These are phyloP conservation scores for Fusarium sp. DNA, from an alignment of 2,329 filamentous ascomycete species.

Conservation along the genomic window DNA sequence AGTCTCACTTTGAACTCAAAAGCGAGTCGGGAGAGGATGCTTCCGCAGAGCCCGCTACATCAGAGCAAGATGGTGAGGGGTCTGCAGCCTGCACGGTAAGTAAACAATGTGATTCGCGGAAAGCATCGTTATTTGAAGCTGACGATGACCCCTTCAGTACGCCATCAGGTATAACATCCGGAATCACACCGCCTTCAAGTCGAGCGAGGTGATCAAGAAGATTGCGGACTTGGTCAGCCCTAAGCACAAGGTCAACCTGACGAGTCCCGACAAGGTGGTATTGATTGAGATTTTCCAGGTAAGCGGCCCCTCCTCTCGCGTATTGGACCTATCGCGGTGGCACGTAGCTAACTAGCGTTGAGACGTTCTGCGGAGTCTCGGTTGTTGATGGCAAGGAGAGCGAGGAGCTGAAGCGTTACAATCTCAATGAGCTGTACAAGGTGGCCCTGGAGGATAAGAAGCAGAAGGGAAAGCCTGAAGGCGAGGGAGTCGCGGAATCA, in stretches of 20 bases:
- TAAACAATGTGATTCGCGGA: constrained; percentile 24
- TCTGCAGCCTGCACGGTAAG: constrained; percentile 55
- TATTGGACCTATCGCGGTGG: constrained; percentile 30
- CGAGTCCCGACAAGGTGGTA: constrained; percentile 79
- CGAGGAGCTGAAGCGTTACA: constrained; percentile 79
- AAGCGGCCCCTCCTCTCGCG: constrained; percentile 41
- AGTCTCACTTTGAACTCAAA: constrained; percentile 67
- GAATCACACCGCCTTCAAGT: constrained; percentile 75
- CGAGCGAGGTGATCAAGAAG: constrained; percentile 75
- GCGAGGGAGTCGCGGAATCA: constrained; percentile 29
- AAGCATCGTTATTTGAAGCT: constrained; percentile 17
- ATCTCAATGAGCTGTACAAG: constrained; percentile 77
- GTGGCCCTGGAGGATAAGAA: constrained; percentile 29
- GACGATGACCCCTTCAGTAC: constrained; percentile 63
- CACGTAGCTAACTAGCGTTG: constrained; percentile 36
- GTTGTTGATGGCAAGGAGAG: constrained; percentile 77
- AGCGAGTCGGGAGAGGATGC: constrained; percentile 33
- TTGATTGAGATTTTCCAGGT: constrained; percentile 85
- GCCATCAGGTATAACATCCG: constrained; percentile 84
- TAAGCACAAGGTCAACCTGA: constrained; percentile 80
- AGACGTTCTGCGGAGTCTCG: constrained; percentile 82
- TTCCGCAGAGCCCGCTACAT: constrained; percentile 17
- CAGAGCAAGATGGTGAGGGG: constrained; percentile 22
- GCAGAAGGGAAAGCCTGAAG: constrained; percentile 26
- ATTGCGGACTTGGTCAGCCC: constrained; percentile 73